Percentiles rank a stretch among this genome's conserved stretches.
These are phyloP conservation scores for Mycosphaerella arachidis DNA, from an alignment of 2,329 filamentous ascomycete species.

Conservation along the genomic window DNA sequence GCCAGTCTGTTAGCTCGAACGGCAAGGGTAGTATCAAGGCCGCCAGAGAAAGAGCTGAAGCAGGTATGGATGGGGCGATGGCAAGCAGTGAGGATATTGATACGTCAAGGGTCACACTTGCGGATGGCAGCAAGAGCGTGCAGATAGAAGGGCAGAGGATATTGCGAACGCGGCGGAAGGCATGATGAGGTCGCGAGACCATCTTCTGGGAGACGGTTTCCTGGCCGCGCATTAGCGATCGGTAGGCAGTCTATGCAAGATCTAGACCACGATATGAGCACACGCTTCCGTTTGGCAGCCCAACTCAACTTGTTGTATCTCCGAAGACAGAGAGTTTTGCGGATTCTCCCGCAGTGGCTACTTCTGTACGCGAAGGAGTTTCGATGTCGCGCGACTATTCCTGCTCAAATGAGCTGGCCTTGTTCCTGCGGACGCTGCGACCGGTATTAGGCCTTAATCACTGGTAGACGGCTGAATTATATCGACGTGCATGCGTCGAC, in stretches of 20 bases:
- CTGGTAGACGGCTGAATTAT: too few species aligned
- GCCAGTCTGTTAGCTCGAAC: background rate
- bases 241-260: background rate
- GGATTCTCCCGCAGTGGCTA: too few species aligned
- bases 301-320: background rate
- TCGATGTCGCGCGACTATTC: too few species aligned
- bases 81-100: constrained; percentile 10
- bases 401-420: too few species aligned
- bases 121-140: constrained; percentile 19
- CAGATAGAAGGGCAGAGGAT: constrained; percentile 16
- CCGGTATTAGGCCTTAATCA: too few species aligned
- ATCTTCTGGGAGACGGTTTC: background rate
- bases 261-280: background rate
- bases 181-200: constrained; percentile 4
- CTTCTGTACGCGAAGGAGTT: too few species aligned
- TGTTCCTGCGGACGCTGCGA: too few species aligned
- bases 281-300: background rate
- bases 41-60: constrained; percentile 22
- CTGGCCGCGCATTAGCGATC: constrained; percentile 4
- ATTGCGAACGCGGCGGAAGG: constrained; percentile 22
- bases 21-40: constrained; percentile 24
- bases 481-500: too few species aligned
- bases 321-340: too few species aligned
- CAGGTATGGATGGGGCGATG: constrained; percentile 14
- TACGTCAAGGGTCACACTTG: constrained; percentile 8